Evolutionary conservation across 331 rosid species (phyloP).

Genomic region (Erythrophleum ivorense): DNA sequence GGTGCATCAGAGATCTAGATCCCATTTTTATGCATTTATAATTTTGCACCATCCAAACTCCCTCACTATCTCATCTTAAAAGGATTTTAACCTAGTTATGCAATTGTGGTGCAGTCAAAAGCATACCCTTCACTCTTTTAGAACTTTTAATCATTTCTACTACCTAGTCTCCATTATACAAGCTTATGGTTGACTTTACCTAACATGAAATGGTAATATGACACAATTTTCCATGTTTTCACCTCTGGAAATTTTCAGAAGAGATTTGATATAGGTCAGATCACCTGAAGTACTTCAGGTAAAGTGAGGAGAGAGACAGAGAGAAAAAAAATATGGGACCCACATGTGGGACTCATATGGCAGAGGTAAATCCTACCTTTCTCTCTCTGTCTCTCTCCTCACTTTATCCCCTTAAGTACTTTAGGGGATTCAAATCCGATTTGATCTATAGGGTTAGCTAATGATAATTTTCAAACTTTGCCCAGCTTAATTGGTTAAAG

Average conservation of each 20-base stretch:
- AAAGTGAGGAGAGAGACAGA: no score
- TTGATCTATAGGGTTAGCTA: conserved; percentile 4
- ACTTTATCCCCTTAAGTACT: no score
- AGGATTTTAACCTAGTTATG: conserved; percentile 1
- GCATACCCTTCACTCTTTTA: not conserved
- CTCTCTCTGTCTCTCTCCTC: no score
- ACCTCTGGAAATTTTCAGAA: not conserved
- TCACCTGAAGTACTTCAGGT: no score
- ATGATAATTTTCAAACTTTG: not conserved
- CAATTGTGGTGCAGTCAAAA: not conserved
- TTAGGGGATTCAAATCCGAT: no score
- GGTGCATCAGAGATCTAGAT: no score
- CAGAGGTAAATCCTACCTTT: no score
- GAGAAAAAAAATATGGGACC: no score
- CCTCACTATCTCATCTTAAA: not conserved
- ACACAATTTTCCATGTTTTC: conserved; percentile 24
- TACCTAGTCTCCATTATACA: not conserved
- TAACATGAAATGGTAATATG: conserved; percentile 9
- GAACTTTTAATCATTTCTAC: not conserved
- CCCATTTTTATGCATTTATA: not conserved
- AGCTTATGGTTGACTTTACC: conserved; percentile 3
- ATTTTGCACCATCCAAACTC: conserved; percentile 20
- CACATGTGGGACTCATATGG: no score
- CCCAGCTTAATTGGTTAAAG: not conserved
- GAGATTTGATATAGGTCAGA: conserved; percentile 4